Conservation (phyloP, 169 alveolate species). For the Plasmodium vinckei region DNA sequence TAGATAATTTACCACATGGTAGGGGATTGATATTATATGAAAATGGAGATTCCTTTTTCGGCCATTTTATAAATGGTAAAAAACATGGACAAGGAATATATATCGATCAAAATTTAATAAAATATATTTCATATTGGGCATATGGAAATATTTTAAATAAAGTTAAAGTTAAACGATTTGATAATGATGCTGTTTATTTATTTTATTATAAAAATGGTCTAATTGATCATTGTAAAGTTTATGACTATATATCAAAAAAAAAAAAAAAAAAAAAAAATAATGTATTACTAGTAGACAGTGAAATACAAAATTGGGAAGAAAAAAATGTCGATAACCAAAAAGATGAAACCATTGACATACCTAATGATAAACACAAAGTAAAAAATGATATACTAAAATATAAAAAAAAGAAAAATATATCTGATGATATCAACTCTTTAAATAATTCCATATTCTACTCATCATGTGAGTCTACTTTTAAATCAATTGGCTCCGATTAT, state of each 20-base stretch:
- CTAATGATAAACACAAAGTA: no score
- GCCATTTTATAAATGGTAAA: conserved; percentile 38
- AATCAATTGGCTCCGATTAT: conserved; percentile 2
- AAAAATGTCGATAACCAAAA: no score
- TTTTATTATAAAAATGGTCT: conserved; percentile 19
- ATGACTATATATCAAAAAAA: neutral
- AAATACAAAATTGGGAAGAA: no score
- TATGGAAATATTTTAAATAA: conserved; percentile 4
- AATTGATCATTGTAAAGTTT: conserved; percentile 13
- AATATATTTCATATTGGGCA: conserved; percentile 34
- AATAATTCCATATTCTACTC: neutral
- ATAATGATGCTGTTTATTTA: conserved; percentile 10
- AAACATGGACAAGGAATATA: conserved; percentile 50
- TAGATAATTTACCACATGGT: conserved; percentile 31
- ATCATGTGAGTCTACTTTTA: conserved; percentile 14
- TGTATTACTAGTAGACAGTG: neutral
- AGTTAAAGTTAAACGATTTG: conserved; percentile 22
- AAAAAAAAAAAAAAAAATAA: neutral
- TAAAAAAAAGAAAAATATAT: neutral
- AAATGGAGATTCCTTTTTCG: conserved; percentile 44
- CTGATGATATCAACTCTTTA: no score
- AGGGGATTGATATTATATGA: conserved; percentile 40
- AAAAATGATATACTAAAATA: neutral
- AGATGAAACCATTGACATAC: no score
- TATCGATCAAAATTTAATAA: conserved; percentile 31